Conservation (phyloP, 345 rosid species). For the Brassica nigra region DNA sequence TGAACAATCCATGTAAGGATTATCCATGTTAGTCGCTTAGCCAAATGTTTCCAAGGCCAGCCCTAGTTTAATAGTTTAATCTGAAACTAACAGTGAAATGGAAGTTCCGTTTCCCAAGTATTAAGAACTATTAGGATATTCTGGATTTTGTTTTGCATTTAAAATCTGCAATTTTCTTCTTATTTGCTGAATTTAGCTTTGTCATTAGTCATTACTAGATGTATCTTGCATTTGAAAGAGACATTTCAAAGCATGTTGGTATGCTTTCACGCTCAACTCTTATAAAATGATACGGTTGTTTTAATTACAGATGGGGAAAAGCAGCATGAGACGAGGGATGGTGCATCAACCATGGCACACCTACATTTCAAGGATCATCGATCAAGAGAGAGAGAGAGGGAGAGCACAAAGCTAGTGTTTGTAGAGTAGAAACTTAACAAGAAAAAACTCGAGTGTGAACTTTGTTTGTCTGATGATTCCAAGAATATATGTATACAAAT, state of each 20-base stretch:
- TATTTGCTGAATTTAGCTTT: background rate
- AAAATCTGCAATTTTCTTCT: too few relatives aligned
- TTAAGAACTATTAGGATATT: too few relatives aligned
- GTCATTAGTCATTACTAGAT: background rate
- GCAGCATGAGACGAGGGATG: background rate
- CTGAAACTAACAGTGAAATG: too few relatives aligned
- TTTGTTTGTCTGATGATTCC: background rate
- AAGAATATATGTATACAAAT: background rate
- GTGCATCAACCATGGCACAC: background rate
- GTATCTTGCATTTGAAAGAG: background rate
- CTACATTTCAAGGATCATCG: background rate
- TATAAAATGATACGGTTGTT: background rate
- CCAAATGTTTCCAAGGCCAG: too few relatives aligned
- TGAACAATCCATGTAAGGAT: too few relatives aligned
- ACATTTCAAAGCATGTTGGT: background rate
- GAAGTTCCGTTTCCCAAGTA: background rate
- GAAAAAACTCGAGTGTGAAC: background rate
- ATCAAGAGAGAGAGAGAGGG: background rate
- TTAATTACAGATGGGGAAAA: background rate
- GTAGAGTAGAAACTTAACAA: background rate
- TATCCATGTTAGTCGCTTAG: too few relatives aligned
- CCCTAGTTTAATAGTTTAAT: too few relatives aligned
- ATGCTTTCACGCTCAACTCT: background rate
- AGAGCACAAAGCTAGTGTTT: background rate
- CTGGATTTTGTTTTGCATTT: too few relatives aligned